A percentile compares a stretch with the other conserved stretches of the same genome.
Evolutionary conservation across 2,329 filamentous ascomycete species (phyloP).

Genomic region (Xylaria sp.): DNA sequence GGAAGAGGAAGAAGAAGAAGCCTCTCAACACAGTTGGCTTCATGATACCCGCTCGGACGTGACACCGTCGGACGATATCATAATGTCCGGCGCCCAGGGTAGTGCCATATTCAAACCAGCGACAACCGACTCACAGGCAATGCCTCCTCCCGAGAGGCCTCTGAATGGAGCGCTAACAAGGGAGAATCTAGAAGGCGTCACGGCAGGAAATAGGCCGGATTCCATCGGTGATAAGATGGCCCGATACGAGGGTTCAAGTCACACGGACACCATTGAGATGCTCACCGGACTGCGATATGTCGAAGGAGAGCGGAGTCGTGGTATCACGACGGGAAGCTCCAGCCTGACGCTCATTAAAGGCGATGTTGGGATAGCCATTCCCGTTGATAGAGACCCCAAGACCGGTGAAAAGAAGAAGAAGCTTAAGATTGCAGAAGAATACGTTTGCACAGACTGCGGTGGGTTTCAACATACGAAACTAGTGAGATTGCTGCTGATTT

Average conservation of each 20-base stretch:
- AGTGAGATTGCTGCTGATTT: constrained; percentile 17
- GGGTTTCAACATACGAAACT: constrained; percentile 48
- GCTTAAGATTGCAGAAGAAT: constrained; percentile 84
- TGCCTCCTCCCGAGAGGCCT: constrained; percentile 75
- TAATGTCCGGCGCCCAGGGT: constrained; percentile 50
- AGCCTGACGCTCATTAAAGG: constrained; percentile 85
- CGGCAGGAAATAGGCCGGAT: constrained; percentile 73
- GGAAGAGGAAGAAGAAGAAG: constrained; percentile 86
- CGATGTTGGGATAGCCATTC: constrained; percentile 86
- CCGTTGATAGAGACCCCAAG: constrained; percentile 79
- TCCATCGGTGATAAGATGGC: constrained; percentile 88
- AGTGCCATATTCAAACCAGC: constrained; percentile 51
- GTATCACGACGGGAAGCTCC: constrained; percentile 86
- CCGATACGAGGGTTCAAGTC: constrained; percentile 78
- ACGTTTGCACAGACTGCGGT: constrained; percentile 95
- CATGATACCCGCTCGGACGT: constrained; percentile 67
- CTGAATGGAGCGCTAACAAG: constrained; percentile 78
- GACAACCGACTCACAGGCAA: constrained; percentile 58
- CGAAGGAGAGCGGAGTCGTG: constrained; percentile 87
- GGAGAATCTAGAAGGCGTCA: constrained; percentile 81
- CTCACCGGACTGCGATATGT: constrained; percentile 88
- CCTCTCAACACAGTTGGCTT: constrained; percentile 70
- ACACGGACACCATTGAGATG: constrained; percentile 91
- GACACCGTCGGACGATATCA: constrained; percentile 61
- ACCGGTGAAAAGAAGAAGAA: constrained; percentile 88